Base-by-base conservation (phyloP, 1,284 basidiomycete species). In the Sporisorium graminicola region DNA sequence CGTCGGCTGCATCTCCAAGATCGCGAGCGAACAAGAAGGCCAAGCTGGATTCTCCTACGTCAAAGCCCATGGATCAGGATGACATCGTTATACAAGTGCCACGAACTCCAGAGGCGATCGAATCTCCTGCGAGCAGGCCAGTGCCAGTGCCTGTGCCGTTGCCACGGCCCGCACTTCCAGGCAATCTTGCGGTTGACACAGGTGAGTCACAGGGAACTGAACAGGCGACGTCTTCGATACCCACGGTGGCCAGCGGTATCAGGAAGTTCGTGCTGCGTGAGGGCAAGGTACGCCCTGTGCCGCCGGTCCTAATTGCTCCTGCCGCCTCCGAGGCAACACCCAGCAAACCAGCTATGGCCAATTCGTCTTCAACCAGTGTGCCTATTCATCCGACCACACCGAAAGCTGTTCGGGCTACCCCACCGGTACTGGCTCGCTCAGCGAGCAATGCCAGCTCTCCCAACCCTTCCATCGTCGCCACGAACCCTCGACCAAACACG, bases 201-300 rank as follows among this genome's bases (percentile, higher is more conserved):
- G n/a, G 18, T 24, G 22, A 18, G 16, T 42, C 37, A 26, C n/a
- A 14, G 9, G 24, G 14, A 26, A 5, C 24, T 7, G 55, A 35
- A 2, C 12, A 40, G 10, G 26, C 26, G 7, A 3, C 9, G n/a
- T 10, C 12, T 13, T 51, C 46, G 26, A 16, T 18, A 10, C 63
- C 56, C 14, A 62, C 69, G 16, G 59, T 65, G 27, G 59, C 59
- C n/a, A 54, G 50, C 31, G 69, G 69, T 8, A 65, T 71, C 55
- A 47, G 63, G 16, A 60, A 62, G 16, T 74, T 65, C 43, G 55
- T 65, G 22, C 51, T 65, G 16, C 58, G 69, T 10, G 40, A 22
- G 33, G 59, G 63, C 24, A 50, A 58, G 22, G 46, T 14, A 22
- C 44, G 40, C 10, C 55, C 59, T 3, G 51, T 55, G 22, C 35